Base-by-base conservation (phyloP, 371 early-diverging fungal species). In the Mortierella sp. region DNA sequence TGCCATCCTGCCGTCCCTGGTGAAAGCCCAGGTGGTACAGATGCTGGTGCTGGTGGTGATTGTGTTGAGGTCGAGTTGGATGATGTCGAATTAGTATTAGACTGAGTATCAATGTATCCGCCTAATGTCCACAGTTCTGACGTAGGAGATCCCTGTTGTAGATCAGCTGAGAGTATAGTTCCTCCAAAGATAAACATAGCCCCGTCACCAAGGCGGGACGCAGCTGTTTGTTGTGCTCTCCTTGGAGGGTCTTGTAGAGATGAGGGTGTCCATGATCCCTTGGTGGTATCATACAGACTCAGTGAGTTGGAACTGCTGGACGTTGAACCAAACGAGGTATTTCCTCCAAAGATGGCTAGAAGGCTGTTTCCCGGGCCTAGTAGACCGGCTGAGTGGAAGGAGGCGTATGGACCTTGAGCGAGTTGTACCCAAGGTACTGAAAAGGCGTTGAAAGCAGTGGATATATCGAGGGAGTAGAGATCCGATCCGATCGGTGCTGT, bases 401-500 rank as follows among this genome's bases (percentile, higher is more conserved):
- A 34, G 21, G 69, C 65, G 31, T 74, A 74, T 14, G 76, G 76
- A 13, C 76, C 76, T 25, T 68, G 68, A 12, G 68, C 41, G 53
- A 74, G 76, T 19, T 68, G 60, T 19, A 44, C 60, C 76, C 76
- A 74, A 8, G 76, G 76, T 14, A 49, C 60, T n/a, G 76, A 55
- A 37, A 67, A 74, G 10, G 57, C 21, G 54, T 67, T 68, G 61
- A 74, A 74, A 31, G 76, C 48, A 13, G 59, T 14, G 13, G 76
- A 60, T 17, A 74, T 52, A 40, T 74, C 68, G 37, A 74, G 63
- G 2, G 76, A 67, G 28, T 63, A 74, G 37, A 74, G 52, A 45
- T 74, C 76, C 21, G 68, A 63, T 34, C 76, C 76, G 7, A 74
- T 46, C 6, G 76, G 76, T 12, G 76, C 76, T 12, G 76, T 57